phyloP scores from a whole-genome alignment of 1,284 basidiomycete species.

The Irpex rosettiformis region DNA sequence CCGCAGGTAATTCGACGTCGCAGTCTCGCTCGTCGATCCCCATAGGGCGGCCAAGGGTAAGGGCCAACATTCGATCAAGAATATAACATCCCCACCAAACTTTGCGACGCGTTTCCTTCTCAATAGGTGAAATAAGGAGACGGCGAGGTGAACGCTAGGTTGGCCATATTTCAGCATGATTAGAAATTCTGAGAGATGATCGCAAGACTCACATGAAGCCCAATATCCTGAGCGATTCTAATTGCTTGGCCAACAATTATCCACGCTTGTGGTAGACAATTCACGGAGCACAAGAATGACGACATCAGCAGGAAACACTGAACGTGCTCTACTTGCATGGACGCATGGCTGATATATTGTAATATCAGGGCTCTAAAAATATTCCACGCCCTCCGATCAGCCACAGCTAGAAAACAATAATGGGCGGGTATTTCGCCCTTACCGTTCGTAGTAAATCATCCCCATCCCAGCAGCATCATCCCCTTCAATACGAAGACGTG shows the following conservation, averaged over 20 bases:
- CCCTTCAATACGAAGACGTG: slow-evolving; percentile 56
- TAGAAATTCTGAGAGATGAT: slow-evolving; percentile 4
- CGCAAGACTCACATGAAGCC: slow-evolving; percentile 70
- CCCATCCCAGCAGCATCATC: slow-evolving; percentile 77
- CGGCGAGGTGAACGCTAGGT: slow-evolving; percentile 76
- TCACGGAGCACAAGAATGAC: slow-evolving; percentile 85
- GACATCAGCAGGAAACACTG: slow-evolving; percentile 86
- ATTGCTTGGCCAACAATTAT: slow-evolving; percentile 85
- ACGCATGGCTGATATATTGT: slow-evolving; percentile 83
- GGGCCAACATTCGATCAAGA: slow-evolving; percentile 85
- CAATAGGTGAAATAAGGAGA: slow-evolving; percentile 63
- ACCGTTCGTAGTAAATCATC: slow-evolving; percentile 85
- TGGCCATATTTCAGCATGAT: slow-evolving; percentile 17
- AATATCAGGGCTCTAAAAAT: slow-evolving; percentile 71
- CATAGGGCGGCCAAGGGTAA: slow-evolving; percentile 79
- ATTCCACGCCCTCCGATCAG: slow-evolving; percentile 18
- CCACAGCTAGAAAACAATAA: neutral
- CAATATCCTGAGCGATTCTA: slow-evolving; percentile 83
- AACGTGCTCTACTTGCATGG: slow-evolving; percentile 79
- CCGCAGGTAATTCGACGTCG: slow-evolving; percentile 77
- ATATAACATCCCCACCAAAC: slow-evolving; percentile 92
- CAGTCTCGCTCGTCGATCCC: slow-evolving; percentile 80
- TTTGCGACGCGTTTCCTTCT: slow-evolving; percentile 85
- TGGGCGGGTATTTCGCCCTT: too few species aligned
- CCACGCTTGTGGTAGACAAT: slow-evolving; percentile 90